Evolutionary conservation across 2,329 filamentous ascomycete species (phyloP), one percentile per base, ranked within the genome.

Genomic region (Fusarium algeriense): DNA sequence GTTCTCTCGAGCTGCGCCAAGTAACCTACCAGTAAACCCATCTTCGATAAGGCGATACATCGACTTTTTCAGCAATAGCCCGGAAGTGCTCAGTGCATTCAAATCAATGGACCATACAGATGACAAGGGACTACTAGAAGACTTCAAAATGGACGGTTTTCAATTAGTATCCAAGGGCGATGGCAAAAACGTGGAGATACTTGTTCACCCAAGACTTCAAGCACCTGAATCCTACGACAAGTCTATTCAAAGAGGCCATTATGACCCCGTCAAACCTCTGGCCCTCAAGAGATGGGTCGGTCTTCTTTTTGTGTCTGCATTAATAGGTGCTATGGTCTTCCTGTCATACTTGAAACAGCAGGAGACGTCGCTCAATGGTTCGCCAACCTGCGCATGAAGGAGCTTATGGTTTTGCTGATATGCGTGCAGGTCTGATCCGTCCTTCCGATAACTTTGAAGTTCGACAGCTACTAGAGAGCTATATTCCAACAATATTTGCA

Each of bases 401-500:
- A 60, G 15, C 7, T 12, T 14, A 45, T 38, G 17, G 19, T 38
- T 19, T 38, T 10, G 7, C 37, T 38, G 11, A 38, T 38, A 15
- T 11, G 37, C 9, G 3, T 8, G 19, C 52, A 82, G 80, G 81
- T 3, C 46, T 83, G 0, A 38, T 55, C 0, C 73, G 80, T 0
- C 82, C 81, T 3, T 76, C 74, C 0, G 34, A 69, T 0, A 81
- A 75, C 10, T 80, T 80, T 3, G 78, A 81, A 8, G 76, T 85
- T 0, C 60, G 80, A 0, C 81, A 83, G 7, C 40, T 85, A 0
- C 35, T 85, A 0, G 80, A 83, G 11, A 85, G 82, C 10, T 90
- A 89, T 52, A 76, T 90, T 0, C 88, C 88, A 0, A 89, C 87
- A 0, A 80, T 83, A 0, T 78, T 90, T 6, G 85, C 87, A 0